Evolutionary conservation across 1,284 basidiomycete species (phyloP), one percentile per base, ranked within the genome.

Genomic region (Neonothopanus nambi): DNA sequence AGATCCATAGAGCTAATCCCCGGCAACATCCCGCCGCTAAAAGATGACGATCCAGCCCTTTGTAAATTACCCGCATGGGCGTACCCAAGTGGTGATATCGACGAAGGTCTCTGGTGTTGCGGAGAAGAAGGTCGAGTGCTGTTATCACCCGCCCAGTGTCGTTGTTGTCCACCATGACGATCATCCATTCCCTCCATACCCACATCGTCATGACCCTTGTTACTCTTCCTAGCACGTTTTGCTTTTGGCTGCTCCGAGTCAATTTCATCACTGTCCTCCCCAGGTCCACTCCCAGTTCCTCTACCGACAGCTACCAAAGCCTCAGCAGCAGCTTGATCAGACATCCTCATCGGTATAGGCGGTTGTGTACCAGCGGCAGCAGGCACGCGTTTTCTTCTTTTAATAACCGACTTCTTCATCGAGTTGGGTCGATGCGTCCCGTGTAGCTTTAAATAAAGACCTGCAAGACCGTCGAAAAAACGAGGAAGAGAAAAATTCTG

Each of bases 361-460:
- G 51, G 30, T 23, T 53, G 46, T 12, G 49, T 39, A 15, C 52
- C 52, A 23, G 48, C 70, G 51, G 82, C 87, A 37, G 93, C 93
- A 45, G 95, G 92, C 26, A 98, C 93, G 61, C 96, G 88, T 75
- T 98, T 98, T 58, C 96, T 81, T 35, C 96, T 85, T 77, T 99
- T 99, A 79, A 99, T 99, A 63, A 98, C 94, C 3, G 93, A 91
- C 79, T 98, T 98, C 75, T 97, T 98, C 94, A 99, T 95, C 54
- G 93, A 93, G 58, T 96, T 96, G 30, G 96, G 96, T 40, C 96
- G 87, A 64, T 98, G 95, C 1, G 93, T 94, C 54, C 95, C 94
- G 76, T 99, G 96, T 11, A 99, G 81, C 74, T 99, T 99, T 79
- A 95, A 95, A 75, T 98, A 99, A 5, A 99, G 82, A 56, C 95